These are phyloP conservation scores for Xanthoconium separans DNA, from an alignment of 1,284 basidiomycete species.

Conservation along the genomic window DNA sequence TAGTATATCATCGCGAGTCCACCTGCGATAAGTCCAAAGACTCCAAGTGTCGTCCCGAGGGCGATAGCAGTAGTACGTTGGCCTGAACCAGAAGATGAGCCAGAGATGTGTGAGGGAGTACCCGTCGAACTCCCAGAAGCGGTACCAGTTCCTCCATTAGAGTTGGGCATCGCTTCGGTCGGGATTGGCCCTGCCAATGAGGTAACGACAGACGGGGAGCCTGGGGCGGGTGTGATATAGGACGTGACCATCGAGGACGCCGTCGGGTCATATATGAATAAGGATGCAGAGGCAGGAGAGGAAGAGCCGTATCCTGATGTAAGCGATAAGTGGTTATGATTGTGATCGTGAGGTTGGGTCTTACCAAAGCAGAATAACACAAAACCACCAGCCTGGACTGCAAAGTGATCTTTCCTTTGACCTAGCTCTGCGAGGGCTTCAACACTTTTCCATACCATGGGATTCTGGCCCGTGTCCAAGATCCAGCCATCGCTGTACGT, in stretches of 20 bases:
- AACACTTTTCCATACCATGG: slow-evolving; percentile 57
- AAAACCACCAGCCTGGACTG: slow-evolving; percentile 55
- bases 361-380: slow-evolving; percentile 80
- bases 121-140: slow-evolving; percentile 5
- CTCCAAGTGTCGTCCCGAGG: slow-evolving; percentile 55
- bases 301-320: slow-evolving; percentile 54
- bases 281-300: slow-evolving; percentile 41
- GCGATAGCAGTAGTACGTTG: slow-evolving; percentile 46
- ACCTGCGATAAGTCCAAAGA: slow-evolving; percentile 49
- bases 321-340: background rate
- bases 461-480: slow-evolving; percentile 57
- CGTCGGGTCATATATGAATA: slow-evolving; percentile 55
- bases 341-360: slow-evolving; percentile 26
- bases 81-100: slow-evolving; percentile 15
- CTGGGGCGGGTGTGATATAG: slow-evolving; percentile 33
- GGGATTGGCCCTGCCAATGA: slow-evolving; percentile 28
- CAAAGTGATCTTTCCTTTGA: slow-evolving; percentile 70
- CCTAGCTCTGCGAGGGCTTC: slow-evolving; percentile 55
- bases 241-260: slow-evolving; percentile 30
- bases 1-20: slow-evolving; percentile 44
- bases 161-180: slow-evolving; percentile 18
- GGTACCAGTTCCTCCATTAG: slow-evolving; percentile 12
- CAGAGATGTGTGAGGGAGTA: slow-evolving; percentile 6
- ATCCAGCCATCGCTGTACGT: slow-evolving; percentile 75
- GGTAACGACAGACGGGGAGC: slow-evolving; percentile 23